Conservation (phyloP, 345 rosid species). For the Dimocarpus longan region DNA sequence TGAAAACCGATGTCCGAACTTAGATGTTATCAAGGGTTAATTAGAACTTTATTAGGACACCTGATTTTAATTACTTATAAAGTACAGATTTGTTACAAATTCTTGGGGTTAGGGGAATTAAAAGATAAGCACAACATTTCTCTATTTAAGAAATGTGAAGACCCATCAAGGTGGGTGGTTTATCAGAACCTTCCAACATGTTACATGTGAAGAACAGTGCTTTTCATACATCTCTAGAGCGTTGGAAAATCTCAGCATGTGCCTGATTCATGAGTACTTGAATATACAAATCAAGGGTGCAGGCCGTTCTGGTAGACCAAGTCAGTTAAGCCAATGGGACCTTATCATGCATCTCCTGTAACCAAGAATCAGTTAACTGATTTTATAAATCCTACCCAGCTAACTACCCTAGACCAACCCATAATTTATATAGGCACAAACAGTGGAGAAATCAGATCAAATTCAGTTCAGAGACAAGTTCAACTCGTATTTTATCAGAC, state of each 20-base stretch:
- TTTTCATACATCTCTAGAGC: not conserved
- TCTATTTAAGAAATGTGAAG: not conserved
- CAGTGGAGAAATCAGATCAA: constrained; percentile 1
- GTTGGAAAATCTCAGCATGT: constrained; percentile 20
- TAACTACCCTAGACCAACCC: not conserved
- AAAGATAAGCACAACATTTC: not conserved
- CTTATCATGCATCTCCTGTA: not conserved
- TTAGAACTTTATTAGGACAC: no score
- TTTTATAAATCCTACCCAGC: not conserved
- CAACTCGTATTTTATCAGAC: not conserved
- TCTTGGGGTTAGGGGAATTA: not conserved
- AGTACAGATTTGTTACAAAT: not conserved
- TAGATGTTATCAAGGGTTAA: no score
- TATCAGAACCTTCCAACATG: constrained; percentile 30
- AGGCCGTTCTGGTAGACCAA: constrained; percentile 18
- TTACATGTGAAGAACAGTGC: constrained; percentile 31
- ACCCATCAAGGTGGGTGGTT: constrained; percentile 13
- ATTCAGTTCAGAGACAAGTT: not conserved
- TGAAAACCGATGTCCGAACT: no score
- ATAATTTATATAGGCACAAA: not conserved
- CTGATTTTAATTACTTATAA: not conserved
- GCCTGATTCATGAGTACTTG: constrained; percentile 7
- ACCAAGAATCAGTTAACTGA: not conserved
- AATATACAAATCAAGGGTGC: constrained; percentile 13
- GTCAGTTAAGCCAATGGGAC: constrained; percentile 19